Evolutionary conservation across 106 monocot species (phyloP), one percentile per base, ranked within the genome.

Genomic region (Dioscorea dumetorum): DNA sequence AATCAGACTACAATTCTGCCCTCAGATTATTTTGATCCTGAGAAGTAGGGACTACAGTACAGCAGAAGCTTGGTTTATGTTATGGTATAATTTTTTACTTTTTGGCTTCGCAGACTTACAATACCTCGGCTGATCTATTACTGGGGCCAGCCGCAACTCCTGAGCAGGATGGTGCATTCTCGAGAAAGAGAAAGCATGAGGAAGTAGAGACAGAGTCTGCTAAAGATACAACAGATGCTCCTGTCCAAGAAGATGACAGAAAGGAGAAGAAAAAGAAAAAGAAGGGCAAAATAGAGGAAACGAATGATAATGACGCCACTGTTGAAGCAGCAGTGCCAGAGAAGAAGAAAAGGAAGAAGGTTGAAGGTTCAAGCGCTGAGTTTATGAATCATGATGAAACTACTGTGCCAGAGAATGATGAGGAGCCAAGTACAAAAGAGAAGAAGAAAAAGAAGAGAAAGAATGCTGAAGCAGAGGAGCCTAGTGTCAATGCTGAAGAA

Each of bases 51-150:
- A 41, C 41, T 41, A 10, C 9, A 3, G 3, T 8, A 41, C 2
- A 41, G 41, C 41, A 6, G 41, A 41, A 41, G 41, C 41, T 3
- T 41, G 41, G 6, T 3, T 41, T 41, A 41, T 41, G 22, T 13
- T 66, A 5, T 13, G 23, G 10, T 33, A 23, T 49, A 20, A 12
- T 32, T 52, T 2, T 34, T 48, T 70, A 7, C 6, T 66, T 52
- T 33, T 68, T 63, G 22, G 11, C 57, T 68, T 21, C 76, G 3
- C 28, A 88, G 88, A 75, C 84, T 0, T 88, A 88, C 56, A 88
- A 88, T 71, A 78, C 88, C 67, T 75, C 84, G 12, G 75, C 81
- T 32, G 88, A 88, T 81, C 22, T 84, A n/a, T 72, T 88, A 13
- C 61, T 88, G 13, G 54, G 62, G 35, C 63, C 54, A 17, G 19